These are phyloP conservation scores for Kwoniella bestiolae DNA, from an alignment of 768 basidiomycete genomes.

Conservation along the genomic window DNA sequence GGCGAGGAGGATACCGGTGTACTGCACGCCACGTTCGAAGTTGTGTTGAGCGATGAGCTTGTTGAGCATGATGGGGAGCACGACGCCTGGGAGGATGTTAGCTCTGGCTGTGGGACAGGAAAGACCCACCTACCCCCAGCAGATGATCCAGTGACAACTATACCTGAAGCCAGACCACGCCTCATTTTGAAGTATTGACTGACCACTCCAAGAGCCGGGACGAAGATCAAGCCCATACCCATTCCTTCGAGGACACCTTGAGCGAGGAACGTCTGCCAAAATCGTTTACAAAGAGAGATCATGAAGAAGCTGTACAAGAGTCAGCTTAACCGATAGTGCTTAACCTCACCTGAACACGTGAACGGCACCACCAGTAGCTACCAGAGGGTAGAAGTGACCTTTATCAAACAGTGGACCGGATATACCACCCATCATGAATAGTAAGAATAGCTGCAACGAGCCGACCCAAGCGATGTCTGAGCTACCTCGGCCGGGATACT, in stretches of 20 bases:
- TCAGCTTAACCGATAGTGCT: background rate
- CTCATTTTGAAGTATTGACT: constrained; percentile 61
- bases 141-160: constrained; percentile 58
- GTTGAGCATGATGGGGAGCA: constrained; percentile 56
- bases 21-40: constrained; percentile 16
- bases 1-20: constrained; percentile 6
- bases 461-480: constrained; percentile 56
- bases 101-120: background rate
- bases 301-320: constrained; percentile 14
- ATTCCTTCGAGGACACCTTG: constrained; percentile 56
- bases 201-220: constrained; percentile 61
- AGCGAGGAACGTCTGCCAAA: constrained; percentile 32
- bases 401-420: constrained; percentile 53
- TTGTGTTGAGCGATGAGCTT: constrained; percentile 15
- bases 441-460: constrained; percentile 48
- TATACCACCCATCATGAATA: constrained; percentile 42
- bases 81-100: constrained; percentile 24
- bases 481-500: constrained; percentile 43
- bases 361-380: constrained; percentile 18
- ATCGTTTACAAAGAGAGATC: constrained; percentile 35
- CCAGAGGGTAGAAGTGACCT: constrained; percentile 43
- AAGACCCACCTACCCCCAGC: constrained; percentile 36
- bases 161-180: constrained; percentile 60
- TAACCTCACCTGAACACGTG: constrained; percentile 25
- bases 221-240: constrained; percentile 62